Base-by-base conservation (phyloP, 345 rosid species). In the Microcos paniculata region DNA sequence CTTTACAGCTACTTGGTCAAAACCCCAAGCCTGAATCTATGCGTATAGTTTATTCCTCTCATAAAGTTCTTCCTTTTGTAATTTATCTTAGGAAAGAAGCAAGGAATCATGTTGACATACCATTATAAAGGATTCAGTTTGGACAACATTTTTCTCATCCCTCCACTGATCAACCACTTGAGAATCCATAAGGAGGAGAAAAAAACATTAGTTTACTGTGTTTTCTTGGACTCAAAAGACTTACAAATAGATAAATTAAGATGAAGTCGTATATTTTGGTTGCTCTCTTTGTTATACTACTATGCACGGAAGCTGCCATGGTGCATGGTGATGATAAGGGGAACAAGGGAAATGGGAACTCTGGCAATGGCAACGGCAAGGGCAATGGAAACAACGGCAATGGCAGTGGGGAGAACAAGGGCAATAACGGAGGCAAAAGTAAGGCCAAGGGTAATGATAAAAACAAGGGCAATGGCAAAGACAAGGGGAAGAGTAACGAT, bases 301-400 rank as follows among this genome's bases (percentile, higher is more conserved):
- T 81, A 61, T 78, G 40, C 35, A 26, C 64, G 21, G 76, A 76
- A 66, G 78, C 76, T 21, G 31, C 24, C 19, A 55, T 62, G 10
- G 85, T 78, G 56, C 66, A 74, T 21, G 89, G 83, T 70, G 31
- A 19, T 40, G 28, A 21, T 15, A 42, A 66, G 9, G 15, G 58
- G 40, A 66, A 38, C 28, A 72, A 57, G 1, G 45, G 45, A 23
- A 72, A 57, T 10, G 30, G 28, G 14, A 63, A 38, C 23, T 0
- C 4, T 21, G 9, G 3, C 3, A 52, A n/a, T 8, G 23, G 31
- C 14, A 24, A 55, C 0, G 23, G 6, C 13, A 1, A 56, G 0
- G n/a, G 0, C n/a, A 11, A 13, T 1, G 12, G 43, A 0, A 31
- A 31, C 6, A 24, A 24, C 0, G 38, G 56, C 46, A 30, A 70